A percentile compares a stretch with the other conserved stretches of the same genome.
Evolutionary conservation across 2,329 filamentous ascomycete species (phyloP).

Genomic region (Xylariales sp.): DNA sequence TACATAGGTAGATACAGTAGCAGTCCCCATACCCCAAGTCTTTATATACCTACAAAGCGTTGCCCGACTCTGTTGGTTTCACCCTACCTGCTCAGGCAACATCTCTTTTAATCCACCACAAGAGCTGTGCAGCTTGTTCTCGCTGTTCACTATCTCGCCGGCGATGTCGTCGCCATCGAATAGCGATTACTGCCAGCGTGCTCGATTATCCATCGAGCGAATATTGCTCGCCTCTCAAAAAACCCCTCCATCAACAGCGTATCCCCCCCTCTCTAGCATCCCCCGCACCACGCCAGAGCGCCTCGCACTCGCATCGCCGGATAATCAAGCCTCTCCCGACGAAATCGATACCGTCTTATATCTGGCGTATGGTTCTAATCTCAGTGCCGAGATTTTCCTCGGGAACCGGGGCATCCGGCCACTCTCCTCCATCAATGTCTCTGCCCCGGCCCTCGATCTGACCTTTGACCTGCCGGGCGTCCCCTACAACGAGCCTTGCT

Average conservation of each 20-base stretch:
- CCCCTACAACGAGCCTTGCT: conserved; percentile 86
- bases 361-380: conserved; percentile 89
- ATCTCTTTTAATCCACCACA: too few species aligned
- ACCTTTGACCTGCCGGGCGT: conserved; percentile 84
- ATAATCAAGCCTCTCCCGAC: conserved; percentile 9
- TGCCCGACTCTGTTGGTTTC: too few species aligned
- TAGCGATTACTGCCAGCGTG: too few species aligned
- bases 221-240: too few species aligned
- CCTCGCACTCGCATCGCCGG: conserved; percentile 27
- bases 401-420: conserved; percentile 76
- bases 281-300: conserved; percentile 32
- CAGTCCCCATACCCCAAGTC: too few species aligned
- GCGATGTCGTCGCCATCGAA: too few species aligned
- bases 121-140: too few species aligned
- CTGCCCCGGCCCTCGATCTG: conserved; percentile 71
- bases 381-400: conserved; percentile 74
- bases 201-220: too few species aligned
- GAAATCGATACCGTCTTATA: conserved; percentile 77
- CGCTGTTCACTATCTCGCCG: too few species aligned
- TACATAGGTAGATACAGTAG: too few species aligned
- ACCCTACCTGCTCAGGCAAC: too few species aligned
- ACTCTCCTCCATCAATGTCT: conserved; percentile 74
- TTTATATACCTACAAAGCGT: too few species aligned
- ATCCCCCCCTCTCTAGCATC: conserved; percentile 25
- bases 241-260: conserved; percentile 1